Evolutionary conservation across 495 filamentous ascomycete species (phyloP), one percentile per base, ranked within the genome.

Genomic region (Emericellopsis terricola): DNA sequence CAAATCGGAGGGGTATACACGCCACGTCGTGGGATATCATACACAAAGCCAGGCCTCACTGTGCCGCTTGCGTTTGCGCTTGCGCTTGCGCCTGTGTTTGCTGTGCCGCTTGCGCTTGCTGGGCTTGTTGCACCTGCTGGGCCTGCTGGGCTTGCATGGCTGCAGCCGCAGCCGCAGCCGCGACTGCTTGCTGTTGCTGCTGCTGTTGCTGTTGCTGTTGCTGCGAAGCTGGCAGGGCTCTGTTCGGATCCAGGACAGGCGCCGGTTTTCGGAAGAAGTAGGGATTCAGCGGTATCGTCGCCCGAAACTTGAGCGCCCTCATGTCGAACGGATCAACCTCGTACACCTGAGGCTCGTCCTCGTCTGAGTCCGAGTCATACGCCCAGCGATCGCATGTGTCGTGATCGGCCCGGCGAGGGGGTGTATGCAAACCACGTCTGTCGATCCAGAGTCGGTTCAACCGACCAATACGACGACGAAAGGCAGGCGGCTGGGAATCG

Each of bases 381-480:
- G 82, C 87, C 67, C 77, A 87, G 32, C 76, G 71, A 45, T 92
- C 83, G 28, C 65, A 64, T 36, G 63, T 60, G 29, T 62, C 42
- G 10, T 61, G 62, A 34, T 64, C 62, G 39, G 63, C 46, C 3
- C 73, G 68, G 28, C 58, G 50, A 38, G 56, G 64, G 51, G 62
- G 67, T 31, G 56, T 63, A n/a, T 56, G 55, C 36, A 68, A 53
- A 15, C 62, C 68, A 29, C 72, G 68, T 45, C 83, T 78, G 52
- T 92, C 83, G 28, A 92, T 81, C 62, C 78, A 73, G 38, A 92
- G 48, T 23, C 83, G 73, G 41, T 79, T 78, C 37, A 81, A 67
- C 40, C 83, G 76, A 21, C 83, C 83, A 40, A 78, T 66, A 52
- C 71, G 67, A 50, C 71, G 65, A 44, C 71, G 69, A 59, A 73